Evolutionary conservation across 345 rosid genomes (phyloP), one percentile per base, ranked within the genome.

Genomic region (Aquilaria malaccensis): DNA sequence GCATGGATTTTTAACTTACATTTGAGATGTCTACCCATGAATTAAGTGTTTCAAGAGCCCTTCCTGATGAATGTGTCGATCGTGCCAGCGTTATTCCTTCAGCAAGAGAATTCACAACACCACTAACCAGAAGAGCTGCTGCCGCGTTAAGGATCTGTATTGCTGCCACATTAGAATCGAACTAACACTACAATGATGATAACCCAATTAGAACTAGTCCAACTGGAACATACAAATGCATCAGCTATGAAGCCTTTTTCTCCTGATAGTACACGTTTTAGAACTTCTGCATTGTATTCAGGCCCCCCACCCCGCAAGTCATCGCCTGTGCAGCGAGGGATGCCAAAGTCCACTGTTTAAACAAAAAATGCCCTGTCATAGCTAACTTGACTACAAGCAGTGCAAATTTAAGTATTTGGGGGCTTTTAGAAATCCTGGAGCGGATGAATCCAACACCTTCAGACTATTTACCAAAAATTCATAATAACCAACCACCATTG

Each of bases 131-230:
- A 11, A 91, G 89, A 54, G 97, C 93, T 11, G 98, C 95, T 13
- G 95, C 99, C 67, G 99, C 91, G 69, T 88, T 91, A n/a, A 95
- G 79, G 72, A 91, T 82, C 99, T 95, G 51, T 41, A 2, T 58
- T 41, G 49, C 12, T 41, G 13, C 33, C 7, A 15, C 31, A 58
- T 59, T 50, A 76, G 59, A 67, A 47, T 32, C 6, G 3, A 13
- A 52, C 56, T 58, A 67, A 10, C 60, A 63, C 30, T 14, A 7
- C 11, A 30, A 37, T 3, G 43, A 37, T 51, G 57, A n/a, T 6
- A 53, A 55, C 50, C 2, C 10, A 57, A 45, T 47, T 29, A 12
- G 58, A 37, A 53, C 22, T 22, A 22, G 30, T 6, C 29, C 33
- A 59, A 31, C 7, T 10, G 30, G 52, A 67, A 70, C 89, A 76